Conservation (phyloP, 345 rosid species). For the Gossypium rotundifolium region DNA sequence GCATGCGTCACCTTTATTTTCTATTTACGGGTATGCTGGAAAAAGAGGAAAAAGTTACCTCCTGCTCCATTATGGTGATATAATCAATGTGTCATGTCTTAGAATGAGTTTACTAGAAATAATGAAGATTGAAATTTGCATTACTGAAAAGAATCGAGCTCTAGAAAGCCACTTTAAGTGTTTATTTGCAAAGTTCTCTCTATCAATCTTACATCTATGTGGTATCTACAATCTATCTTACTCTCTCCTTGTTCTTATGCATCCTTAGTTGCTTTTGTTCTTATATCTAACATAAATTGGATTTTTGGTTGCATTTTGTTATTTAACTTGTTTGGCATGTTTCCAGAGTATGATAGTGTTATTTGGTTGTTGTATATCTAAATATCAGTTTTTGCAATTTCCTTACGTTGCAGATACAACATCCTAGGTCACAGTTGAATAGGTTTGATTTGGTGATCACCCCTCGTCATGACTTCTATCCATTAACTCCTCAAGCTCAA, state of each 20-base stretch:
- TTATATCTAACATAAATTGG: neutral
- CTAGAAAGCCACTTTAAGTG: neutral
- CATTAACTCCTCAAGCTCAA: conserved; percentile 71
- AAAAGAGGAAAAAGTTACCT: neutral
- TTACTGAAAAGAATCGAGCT: neutral
- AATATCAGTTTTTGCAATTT: neutral
- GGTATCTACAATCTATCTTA: neutral
- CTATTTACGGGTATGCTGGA: neutral
- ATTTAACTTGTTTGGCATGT: neutral
- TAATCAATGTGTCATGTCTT: neutral
- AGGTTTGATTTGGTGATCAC: conserved; percentile 96
- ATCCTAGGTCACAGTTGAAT: conserved; percentile 76
- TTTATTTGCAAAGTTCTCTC: neutral
- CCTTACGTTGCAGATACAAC: conserved; percentile 63
- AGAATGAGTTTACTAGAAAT: neutral
- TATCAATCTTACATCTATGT: neutral
- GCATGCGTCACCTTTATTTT: neutral
- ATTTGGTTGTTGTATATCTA: neutral
- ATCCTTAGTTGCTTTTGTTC: neutral
- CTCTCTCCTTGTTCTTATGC: neutral
- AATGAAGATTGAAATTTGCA: neutral
- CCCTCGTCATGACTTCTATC: conserved; percentile 88
- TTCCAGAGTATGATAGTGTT: neutral
- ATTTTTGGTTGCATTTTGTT: neutral
- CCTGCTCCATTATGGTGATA: neutral